Base-by-base conservation (phyloP, 164 flowering plant genomes). In the Nymphaea colorata region DNA sequence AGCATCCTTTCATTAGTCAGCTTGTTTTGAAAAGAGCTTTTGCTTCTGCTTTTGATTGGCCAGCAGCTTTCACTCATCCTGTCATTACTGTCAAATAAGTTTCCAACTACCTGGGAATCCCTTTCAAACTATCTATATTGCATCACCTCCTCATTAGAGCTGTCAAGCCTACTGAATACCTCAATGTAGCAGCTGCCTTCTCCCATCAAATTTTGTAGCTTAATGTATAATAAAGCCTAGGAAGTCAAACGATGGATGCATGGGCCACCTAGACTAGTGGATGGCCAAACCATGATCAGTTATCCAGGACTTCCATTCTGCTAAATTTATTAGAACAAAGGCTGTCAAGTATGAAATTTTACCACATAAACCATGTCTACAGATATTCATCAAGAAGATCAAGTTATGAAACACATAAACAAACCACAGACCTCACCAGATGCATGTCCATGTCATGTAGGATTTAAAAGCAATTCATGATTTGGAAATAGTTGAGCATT, bases 21-120 rank as follows among this genome's bases (percentile, higher is more conserved):
- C 59, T 55, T 16, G 10, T 55, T 55, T 55, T 55, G 10, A 16
- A 8, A 8, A 55, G 59, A 16, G 59, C 59, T 55, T 55, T 55
- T 55, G 10, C 59, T 55, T 55, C 16, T 10, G 16, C 10, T 10
- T 55, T 55, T 16, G 59, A 55, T 55, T 16, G 2, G 59, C 59
- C 16, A 55, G 59, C 59, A 55, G 59, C 59, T 55, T 55, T 55
- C 59, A 16, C 59, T 55, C 59, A 55, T 55, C 59, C 59, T 55
- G 10, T 55, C 59, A 16, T 55, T 55, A 55, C 59, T 55, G 12
- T 55, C 59, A 55, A 55, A 10, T 8, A 55, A 55, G 59, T 16
- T 55, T 55, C 59, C 59, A 55, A 55, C 59, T 8, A 55, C 59
- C 59, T 16, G 16, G 59, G 59, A 16, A 55, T 55, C 59, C 59